Conservation (phyloP, 2,329 filamentous ascomycete species). For the Fusarium papillatum region DNA sequence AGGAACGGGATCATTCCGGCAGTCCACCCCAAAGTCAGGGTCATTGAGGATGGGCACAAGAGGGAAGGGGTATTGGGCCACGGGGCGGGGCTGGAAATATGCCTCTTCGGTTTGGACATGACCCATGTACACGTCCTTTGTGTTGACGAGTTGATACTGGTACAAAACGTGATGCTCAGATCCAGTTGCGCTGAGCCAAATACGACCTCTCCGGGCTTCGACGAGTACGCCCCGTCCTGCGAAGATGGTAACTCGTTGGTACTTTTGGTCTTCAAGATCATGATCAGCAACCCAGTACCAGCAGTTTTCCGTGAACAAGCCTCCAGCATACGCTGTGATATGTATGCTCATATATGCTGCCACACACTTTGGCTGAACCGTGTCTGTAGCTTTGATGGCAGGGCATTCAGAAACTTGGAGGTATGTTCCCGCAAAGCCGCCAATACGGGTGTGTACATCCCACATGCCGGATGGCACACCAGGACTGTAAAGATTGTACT, state of each 20-base stretch:
- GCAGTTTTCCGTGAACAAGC: conserved; percentile 58
- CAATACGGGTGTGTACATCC: conserved; percentile 84
- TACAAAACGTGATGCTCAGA: conserved; percentile 78
- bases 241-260: conserved; percentile 65
- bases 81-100: conserved; percentile 78
- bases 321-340: conserved; percentile 53
- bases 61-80: conserved; percentile 69
- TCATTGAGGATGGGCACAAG: conserved; percentile 51
- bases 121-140: conserved; percentile 73
- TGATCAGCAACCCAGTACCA: conserved; percentile 67
- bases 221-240: conserved; percentile 65
- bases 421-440: conserved; percentile 78
- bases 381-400: conserved; percentile 58
- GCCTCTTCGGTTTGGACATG: conserved; percentile 79
- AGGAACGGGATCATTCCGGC: conserved; percentile 58
- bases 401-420: conserved; percentile 77
- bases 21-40: conserved; percentile 39
- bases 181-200: conserved; percentile 75
- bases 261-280: conserved; percentile 64
- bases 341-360: conserved; percentile 60
- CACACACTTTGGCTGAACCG: conserved; percentile 51
- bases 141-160: conserved; percentile 75
- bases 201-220: conserved; percentile 50
- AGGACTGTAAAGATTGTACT: conserved; percentile 76
- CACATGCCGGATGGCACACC: conserved; percentile 69